phyloP scores from a whole-genome alignment of 2,329 filamentous ascomycete species.

The Fusarium nodosum region DNA sequence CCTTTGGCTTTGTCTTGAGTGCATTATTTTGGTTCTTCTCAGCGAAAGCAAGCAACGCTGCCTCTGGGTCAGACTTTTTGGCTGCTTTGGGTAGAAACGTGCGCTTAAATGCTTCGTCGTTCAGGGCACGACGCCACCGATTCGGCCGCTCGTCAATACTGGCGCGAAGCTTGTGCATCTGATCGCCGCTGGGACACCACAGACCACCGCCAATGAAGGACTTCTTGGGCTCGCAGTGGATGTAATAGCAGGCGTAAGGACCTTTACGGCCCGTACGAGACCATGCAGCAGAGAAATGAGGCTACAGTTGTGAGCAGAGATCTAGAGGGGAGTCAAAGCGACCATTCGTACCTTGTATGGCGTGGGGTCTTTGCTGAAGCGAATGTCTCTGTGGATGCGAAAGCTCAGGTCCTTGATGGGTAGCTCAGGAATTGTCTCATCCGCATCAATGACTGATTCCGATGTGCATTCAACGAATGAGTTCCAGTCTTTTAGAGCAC shows the following conservation, averaged over 20 bases:
- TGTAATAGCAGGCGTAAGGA: constrained; percentile 88
- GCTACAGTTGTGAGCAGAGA: constrained; percentile 58
- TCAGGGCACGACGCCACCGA: constrained; percentile 77
- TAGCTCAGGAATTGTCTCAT: constrained; percentile 87
- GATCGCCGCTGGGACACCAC: constrained; percentile 79
- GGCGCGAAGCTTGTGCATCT: constrained; percentile 76
- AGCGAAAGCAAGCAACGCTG: constrained; percentile 77
- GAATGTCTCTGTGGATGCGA: constrained; percentile 87
- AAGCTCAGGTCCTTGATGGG: constrained; percentile 89
- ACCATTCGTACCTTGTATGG: constrained; percentile 81
- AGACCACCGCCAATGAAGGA: constrained; percentile 85
- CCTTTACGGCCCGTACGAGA: constrained; percentile 90
- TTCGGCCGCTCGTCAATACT: constrained; percentile 81
- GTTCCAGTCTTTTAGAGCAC: constrained; percentile 84
- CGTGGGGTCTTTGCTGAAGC: constrained; percentile 86
- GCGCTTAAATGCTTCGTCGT: constrained; percentile 70
- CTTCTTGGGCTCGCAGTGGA: constrained; percentile 80
- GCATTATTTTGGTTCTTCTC: constrained; percentile 78
- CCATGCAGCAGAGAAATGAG: constrained; percentile 88
- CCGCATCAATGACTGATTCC: constrained; percentile 76
- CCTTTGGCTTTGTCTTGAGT: constrained; percentile 89
- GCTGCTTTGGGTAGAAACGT: constrained; percentile 70
- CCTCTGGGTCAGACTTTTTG: constrained; percentile 57
- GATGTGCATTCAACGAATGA: constrained; percentile 81
- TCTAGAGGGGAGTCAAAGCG: background rate